Base-by-base conservation (phyloP, 1,284 basidiomycete genomes). In the Cystobasidium sp. region DNA sequence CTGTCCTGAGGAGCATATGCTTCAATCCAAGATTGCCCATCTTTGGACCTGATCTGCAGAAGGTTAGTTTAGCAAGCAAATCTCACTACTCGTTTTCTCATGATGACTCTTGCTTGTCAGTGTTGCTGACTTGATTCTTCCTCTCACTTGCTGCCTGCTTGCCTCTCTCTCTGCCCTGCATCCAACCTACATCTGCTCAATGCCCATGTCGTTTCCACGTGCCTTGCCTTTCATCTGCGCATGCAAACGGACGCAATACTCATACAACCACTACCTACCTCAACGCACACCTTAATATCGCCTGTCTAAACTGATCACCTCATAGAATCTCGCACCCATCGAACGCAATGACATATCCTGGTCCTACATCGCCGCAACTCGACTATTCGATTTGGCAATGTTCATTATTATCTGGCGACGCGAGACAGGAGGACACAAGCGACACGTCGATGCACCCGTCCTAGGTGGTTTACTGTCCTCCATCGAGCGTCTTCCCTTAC, bases 281-380 rank as follows among this genome's bases (percentile, higher is more conserved):
- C 62, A 12, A 49, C 22, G 9, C 46, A 6, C 22, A 3, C 18
- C 1, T 37, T 7, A 22, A 65, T 51, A 43, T 9, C 9, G 12
- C 4, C 16, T 37, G 8, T 22, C 39, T n/a, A n/a, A n/a, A n/a
- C n/a, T 8, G 74, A 74, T 61, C 68, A 75, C 41, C 41, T 6
- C 74, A 47, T 53, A 77, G 53, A 77, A 76, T 58, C 75, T 79
- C 14, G 78, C 77, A 0, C 77, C 78, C 31, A 68, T 79, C 67
- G 78, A 79, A 61, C 68, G 78, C 18, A 75, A 78, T 49, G 63
- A 74, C n/a, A 74, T 77, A 14, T 58, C 70, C 20, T 79, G 77
- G 77, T 44, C 53, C 18, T 79, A 56, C 44, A 77, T 79, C 43
- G 59, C 76, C 16, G 75, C 61, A 3, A 73, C 71, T 18, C 56